Conservation (phyloP, 805 yeast species). For the Maudiozyma saulgeensis region DNA sequence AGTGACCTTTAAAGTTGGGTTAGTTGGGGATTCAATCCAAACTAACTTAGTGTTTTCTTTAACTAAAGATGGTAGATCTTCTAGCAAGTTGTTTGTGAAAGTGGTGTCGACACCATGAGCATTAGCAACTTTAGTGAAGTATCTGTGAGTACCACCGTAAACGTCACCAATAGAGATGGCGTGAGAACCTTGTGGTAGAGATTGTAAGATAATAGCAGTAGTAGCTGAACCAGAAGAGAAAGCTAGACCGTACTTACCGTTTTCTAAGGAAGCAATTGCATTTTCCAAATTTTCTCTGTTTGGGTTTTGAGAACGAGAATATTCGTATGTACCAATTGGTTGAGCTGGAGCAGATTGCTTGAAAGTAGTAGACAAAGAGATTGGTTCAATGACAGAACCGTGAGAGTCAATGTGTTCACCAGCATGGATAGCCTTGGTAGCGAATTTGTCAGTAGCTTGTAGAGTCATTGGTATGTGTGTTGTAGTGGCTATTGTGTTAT, state of each 20-base stretch:
- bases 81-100: constrained; percentile 55
- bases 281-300: constrained; percentile 74
- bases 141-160: constrained; percentile 87
- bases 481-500: background rate
- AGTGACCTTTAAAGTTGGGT: constrained; percentile 75
- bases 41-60: constrained; percentile 60
- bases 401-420: constrained; percentile 68
- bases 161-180: constrained; percentile 77
- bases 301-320: constrained; percentile 79
- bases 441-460: constrained; percentile 38
- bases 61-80: constrained; percentile 48
- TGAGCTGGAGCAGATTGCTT: constrained; percentile 69
- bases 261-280: constrained; percentile 71
- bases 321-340: constrained; percentile 73
- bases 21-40: constrained; percentile 85
- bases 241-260: constrained; percentile 66
- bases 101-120: constrained; percentile 65
- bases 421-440: constrained; percentile 76
- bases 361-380: constrained; percentile 76
- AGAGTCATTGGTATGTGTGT: constrained; percentile 15
- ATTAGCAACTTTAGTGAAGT: constrained; percentile 76
- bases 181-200: constrained; percentile 62
- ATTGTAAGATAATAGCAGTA: constrained; percentile 67
- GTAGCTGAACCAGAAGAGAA: constrained; percentile 82
- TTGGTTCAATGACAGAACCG: constrained; percentile 82